A percentile compares a stretch with the other conserved stretches of the same genome.
Conservation (phyloP, 2,329 filamentous ascomycete genomes). For the Colletotrichum acutatum region DNA sequence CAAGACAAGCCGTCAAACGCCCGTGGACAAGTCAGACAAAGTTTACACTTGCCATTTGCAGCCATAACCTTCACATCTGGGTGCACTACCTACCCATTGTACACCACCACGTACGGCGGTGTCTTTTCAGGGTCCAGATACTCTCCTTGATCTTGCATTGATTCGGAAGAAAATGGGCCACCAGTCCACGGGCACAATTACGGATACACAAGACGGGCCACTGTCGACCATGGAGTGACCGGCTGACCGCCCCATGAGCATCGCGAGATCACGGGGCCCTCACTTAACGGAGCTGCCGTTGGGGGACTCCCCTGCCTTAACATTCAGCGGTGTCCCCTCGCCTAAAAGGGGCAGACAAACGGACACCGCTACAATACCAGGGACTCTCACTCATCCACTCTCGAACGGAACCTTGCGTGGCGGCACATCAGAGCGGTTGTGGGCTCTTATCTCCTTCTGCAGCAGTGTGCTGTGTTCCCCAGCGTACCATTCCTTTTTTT, state of each 20-base stretch:
- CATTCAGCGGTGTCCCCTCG: slow-evolving; percentile 7
- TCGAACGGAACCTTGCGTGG: slow-evolving; percentile 11
- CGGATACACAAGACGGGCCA: neutral
- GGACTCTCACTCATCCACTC: neutral
- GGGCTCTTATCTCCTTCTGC: slow-evolving; percentile 15
- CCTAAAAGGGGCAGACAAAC: slow-evolving; percentile 8
- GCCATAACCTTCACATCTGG: neutral
- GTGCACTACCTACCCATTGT: neutral
- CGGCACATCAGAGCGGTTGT: neutral
- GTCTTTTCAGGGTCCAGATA: slow-evolving; percentile 24
- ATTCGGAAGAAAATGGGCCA: slow-evolving; percentile 1
- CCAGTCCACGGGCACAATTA: neutral
- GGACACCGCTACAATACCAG: neutral
- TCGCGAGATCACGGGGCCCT: slow-evolving; percentile 16
- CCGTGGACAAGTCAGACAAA: neutral
- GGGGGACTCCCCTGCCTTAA: slow-evolving; percentile 21
- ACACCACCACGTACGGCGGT: neutral
- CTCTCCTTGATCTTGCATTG: slow-evolving; percentile 14
- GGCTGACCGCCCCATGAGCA: slow-evolving; percentile 22
- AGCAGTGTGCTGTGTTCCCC: neutral
- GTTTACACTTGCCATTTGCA: slow-evolving; percentile 17
- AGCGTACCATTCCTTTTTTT: slow-evolving; percentile 14
- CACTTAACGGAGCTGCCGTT: neutral
- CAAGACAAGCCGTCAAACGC: neutral
- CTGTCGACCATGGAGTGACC: neutral